A percentile compares a stretch with the other conserved stretches of the same genome.
phyloP scores from a whole-genome alignment of 352 stramenopile species.

The Globisporangium spiculum region DNA sequence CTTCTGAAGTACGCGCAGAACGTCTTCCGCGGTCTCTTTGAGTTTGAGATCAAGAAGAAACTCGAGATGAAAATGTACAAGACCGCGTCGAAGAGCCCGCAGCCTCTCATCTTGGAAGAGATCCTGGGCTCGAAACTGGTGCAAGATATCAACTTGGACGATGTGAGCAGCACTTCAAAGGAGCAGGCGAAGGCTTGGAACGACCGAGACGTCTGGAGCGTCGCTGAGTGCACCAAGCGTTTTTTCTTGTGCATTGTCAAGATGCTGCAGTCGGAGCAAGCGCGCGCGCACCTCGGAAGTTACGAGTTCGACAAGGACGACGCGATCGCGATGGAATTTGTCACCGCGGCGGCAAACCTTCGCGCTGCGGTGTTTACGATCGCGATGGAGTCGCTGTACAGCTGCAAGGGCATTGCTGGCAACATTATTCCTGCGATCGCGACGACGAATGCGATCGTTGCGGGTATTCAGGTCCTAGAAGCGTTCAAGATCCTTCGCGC shows the following conservation, averaged over 20 bases:
- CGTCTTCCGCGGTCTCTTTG: constrained; percentile 91
- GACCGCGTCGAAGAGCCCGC: constrained; percentile 88
- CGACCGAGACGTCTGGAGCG: constrained; percentile 84
- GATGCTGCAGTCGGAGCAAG: constrained; percentile 54
- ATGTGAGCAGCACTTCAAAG: constrained; percentile 14
- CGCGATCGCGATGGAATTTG: constrained; percentile 94
- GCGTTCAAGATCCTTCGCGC: constrained; percentile 80
- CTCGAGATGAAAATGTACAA: constrained; percentile 97
- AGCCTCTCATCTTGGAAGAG: constrained; percentile 66
- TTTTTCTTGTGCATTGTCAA: constrained; percentile 72
- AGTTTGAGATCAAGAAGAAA: constrained; percentile 95
- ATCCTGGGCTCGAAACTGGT: constrained; percentile 45
- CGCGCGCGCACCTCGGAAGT: constrained; percentile 61
- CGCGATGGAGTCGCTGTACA: constrained; percentile 81
- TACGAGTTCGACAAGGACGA: constrained; percentile 99
- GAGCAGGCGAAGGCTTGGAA: constrained; percentile 59
- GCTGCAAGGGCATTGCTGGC: constrained; percentile 98
- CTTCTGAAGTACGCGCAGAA: constrained; percentile 64
- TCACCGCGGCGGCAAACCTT: constrained; percentile 97
- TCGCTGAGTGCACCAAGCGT: constrained; percentile 86
- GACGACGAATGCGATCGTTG: constrained; percentile 99
- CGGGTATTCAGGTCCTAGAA: constrained; percentile 90
- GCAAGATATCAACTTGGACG: constrained; percentile 30
- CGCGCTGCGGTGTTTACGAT: constrained; percentile 87
- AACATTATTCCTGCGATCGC: constrained; percentile 99